Conservation (phyloP, 805 yeast species). For the Lipomyces spencermartinsiae region DNA sequence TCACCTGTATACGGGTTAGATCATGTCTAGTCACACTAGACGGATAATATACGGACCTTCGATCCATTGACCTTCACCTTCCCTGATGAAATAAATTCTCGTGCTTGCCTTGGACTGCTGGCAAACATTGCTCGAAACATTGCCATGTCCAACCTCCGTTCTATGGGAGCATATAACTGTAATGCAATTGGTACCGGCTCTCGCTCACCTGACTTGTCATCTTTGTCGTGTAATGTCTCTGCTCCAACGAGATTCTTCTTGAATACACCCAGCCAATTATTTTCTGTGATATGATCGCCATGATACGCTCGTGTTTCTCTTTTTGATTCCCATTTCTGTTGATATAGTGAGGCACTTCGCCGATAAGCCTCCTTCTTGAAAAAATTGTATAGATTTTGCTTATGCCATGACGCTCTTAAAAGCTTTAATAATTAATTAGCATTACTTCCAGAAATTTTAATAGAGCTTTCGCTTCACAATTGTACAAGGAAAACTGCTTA, state of each 20-base stretch:
- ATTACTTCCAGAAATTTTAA: background rate
- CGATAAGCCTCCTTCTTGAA: slow-evolving; percentile 65
- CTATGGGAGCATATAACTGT: slow-evolving; percentile 88
- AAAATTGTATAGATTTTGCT: slow-evolving; percentile 85
- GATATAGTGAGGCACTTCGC: slow-evolving; percentile 73
- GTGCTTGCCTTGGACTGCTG: slow-evolving; percentile 89
- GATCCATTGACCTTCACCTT: slow-evolving; percentile 87
- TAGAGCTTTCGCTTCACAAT: background rate
- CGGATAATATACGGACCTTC: slow-evolving; percentile 7
- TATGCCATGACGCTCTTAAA: slow-evolving; percentile 88
- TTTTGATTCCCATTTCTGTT: slow-evolving; percentile 91
- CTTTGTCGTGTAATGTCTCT: slow-evolving; percentile 18
- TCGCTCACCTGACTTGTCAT: slow-evolving; percentile 36
- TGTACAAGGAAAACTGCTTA: slow-evolving; percentile 13
- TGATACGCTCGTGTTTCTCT: slow-evolving; percentile 93
- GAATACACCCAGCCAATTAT: slow-evolving; percentile 76
- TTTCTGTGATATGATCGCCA: slow-evolving; percentile 90
- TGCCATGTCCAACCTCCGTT: slow-evolving; percentile 88
- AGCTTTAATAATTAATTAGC: slow-evolving; percentile 35
- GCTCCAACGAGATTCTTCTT: slow-evolving; percentile 76
- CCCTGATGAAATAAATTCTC: slow-evolving; percentile 82
- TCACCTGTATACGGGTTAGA: slow-evolving; percentile 16
- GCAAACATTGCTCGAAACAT: slow-evolving; percentile 93
- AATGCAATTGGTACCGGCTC: slow-evolving; percentile 74
- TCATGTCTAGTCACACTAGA: background rate